Evolutionary conservation across 192 early-diverging fungal genomes (phyloP).

Genomic region (Allomyces macrogynus): DNA sequence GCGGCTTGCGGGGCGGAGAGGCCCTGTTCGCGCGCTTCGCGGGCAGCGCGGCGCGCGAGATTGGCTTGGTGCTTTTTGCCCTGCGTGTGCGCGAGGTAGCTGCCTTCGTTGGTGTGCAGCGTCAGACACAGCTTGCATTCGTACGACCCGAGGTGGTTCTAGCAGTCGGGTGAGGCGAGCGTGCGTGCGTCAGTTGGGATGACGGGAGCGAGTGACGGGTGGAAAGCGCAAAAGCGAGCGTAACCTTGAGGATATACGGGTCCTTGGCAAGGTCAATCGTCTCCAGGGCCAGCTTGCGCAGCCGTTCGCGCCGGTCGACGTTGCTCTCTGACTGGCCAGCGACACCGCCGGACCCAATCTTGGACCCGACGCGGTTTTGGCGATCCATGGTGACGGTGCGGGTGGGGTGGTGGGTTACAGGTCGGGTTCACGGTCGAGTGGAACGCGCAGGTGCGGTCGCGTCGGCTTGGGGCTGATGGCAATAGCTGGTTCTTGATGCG

Average conservation of each 20-base stretch:
- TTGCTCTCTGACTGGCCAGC: conserved; percentile 66
- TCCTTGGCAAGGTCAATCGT: conserved; percentile 90
- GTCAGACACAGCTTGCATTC: conserved; percentile 72
- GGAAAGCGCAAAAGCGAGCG: conserved; percentile 23
- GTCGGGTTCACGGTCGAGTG: not conserved
- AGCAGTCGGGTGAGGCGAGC: conserved; percentile 16
- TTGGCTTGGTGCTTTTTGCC: conserved; percentile 97
- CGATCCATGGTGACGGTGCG: conserved; percentile 26
- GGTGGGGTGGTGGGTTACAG: not conserved
- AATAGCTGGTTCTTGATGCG: not conserved
- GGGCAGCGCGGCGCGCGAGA: conserved; percentile 65
- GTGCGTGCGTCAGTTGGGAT: too few species aligned
- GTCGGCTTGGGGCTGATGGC: not conserved
- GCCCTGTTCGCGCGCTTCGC: conserved; percentile 31
- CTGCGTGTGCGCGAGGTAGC: conserved; percentile 90
- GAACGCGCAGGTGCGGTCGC: not conserved
- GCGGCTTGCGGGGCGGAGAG: not conserved
- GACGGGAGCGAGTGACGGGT: conserved; percentile 11
- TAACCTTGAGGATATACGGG: conserved; percentile 88
- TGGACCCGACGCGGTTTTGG: conserved; percentile 80
- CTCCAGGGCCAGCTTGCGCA: conserved; percentile 82
- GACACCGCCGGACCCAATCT: conserved; percentile 71
- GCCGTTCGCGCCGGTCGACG: conserved; percentile 80
- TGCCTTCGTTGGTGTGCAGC: conserved; percentile 77
- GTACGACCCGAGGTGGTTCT: conserved; percentile 58